Evolutionary conservation across 148 eudicot species (phyloP).

Genomic region (Limonium bicolor): DNA sequence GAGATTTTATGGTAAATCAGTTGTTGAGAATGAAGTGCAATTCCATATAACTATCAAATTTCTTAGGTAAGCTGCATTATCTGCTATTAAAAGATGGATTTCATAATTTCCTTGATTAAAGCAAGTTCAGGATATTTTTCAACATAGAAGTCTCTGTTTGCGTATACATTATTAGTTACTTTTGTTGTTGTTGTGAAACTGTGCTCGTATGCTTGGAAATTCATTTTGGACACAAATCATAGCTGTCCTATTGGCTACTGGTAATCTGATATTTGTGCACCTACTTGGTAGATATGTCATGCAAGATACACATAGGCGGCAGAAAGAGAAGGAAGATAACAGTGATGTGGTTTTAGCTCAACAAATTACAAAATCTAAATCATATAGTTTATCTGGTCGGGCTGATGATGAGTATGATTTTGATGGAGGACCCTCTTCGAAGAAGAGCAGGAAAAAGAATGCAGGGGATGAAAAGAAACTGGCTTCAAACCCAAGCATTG

Average conservation of each 20-base stretch:
- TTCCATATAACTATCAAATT: no score
- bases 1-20: no score
- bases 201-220: no score
- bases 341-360: constrained; percentile 70
- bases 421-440: constrained; percentile 63
- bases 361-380: constrained; percentile 46
- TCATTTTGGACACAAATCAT: no score
- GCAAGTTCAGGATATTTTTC: no score
- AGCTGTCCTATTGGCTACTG: no score
- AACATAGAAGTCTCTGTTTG: not conserved
- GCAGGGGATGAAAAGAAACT: constrained; percentile 23
- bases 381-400: constrained; percentile 32
- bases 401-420: constrained; percentile 96
- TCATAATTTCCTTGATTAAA: no score
- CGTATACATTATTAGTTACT: not conserved
- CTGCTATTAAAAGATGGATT: no score
- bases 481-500: constrained; percentile 17
- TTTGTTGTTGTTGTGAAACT: not conserved
- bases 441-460: constrained; percentile 43
- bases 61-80: no score
- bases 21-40: no score
- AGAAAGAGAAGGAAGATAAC: constrained; percentile 64
- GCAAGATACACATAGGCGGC: constrained; percentile 34
- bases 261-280: not conserved
- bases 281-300: constrained; percentile 26